Evolutionary conservation across 2,329 filamentous ascomycete species (phyloP).

Genomic region (Cladobotryum protrusum): DNA sequence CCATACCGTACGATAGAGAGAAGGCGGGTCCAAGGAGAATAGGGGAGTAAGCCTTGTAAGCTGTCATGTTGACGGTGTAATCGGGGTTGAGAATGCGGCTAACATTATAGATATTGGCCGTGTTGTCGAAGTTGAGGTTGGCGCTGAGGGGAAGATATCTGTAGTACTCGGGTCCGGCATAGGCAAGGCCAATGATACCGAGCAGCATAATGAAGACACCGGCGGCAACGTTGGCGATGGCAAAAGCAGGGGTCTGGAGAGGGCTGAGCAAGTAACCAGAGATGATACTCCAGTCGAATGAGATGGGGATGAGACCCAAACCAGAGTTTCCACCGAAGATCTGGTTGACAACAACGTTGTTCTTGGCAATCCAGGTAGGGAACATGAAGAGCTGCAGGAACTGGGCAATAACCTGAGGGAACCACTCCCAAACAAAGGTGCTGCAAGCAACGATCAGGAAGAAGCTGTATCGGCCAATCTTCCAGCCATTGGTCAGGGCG

Average conservation of each 20-base stretch:
- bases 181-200: conserved; percentile 48
- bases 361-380: conserved; percentile 56
- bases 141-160: conserved; percentile 52
- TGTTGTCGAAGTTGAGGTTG: conserved; percentile 54
- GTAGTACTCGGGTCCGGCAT: conserved; percentile 43
- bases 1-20: conserved; percentile 48
- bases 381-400: conserved; percentile 55
- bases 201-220: conserved; percentile 45
- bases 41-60: conserved; percentile 53
- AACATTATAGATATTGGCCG: conserved; percentile 49
- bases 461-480: conserved; percentile 49
- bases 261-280: conserved; percentile 51
- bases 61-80: conserved; percentile 46
- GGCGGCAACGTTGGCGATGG: conserved; percentile 52
- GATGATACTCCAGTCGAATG: conserved; percentile 60
- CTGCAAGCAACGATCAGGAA: conserved; percentile 47
- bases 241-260: conserved; percentile 53
- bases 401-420: conserved; percentile 53
- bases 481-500: conserved; percentile 49
- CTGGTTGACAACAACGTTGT: conserved; percentile 57
- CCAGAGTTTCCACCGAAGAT: conserved; percentile 58
- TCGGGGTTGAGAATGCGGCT: conserved; percentile 47
- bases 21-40: conserved; percentile 50
- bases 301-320: conserved; percentile 56
- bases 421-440: conserved; percentile 53